phyloP scores from a whole-genome alignment of 495 filamentous ascomycete genomes.

The Chaetomium cochliodes region DNA sequence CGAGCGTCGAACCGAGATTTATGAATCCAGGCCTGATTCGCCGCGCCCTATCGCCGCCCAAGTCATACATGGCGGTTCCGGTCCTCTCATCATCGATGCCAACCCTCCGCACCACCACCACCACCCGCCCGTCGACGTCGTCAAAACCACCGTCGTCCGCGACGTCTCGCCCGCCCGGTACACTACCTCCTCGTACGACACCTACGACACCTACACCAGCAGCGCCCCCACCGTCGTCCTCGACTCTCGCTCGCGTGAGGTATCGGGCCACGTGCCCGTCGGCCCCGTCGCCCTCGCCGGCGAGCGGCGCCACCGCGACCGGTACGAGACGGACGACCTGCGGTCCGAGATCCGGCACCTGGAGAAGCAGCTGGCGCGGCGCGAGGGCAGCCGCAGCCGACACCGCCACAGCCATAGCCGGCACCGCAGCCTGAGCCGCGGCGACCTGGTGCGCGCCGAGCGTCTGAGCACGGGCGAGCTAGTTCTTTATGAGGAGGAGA shows the following conservation, averaged over 20 bases:
- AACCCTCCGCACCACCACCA: constrained; percentile 34
- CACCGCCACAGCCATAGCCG: constrained; percentile 5
- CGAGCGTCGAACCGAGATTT: constrained; percentile 28
- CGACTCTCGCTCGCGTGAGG: constrained; percentile 38
- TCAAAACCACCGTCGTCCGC: constrained; percentile 41
- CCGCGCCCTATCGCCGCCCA: not conserved
- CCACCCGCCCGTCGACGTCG: constrained; percentile 37
- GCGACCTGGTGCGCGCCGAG: constrained; percentile 49
- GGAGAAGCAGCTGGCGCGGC: constrained; percentile 32
- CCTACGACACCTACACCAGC: constrained; percentile 28
- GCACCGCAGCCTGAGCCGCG: constrained; percentile 31
- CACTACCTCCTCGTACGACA: constrained; percentile 28
- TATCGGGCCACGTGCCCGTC: constrained; percentile 50
- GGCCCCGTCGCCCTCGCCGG: constrained; percentile 50
- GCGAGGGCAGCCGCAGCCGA: constrained; percentile 12
- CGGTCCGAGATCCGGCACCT: constrained; percentile 47
- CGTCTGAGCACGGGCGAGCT: constrained; percentile 52
- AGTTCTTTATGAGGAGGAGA: constrained; percentile 53
- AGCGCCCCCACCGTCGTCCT: constrained; percentile 34
- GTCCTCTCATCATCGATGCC: constrained; percentile 43
- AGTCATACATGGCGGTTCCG: constrained; percentile 21
- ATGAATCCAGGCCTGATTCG: constrained; percentile 14
- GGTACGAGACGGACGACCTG: constrained; percentile 35
- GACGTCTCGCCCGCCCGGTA: constrained; percentile 42
- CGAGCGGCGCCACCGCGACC: constrained; percentile 13